Evolutionary conservation across 2,329 filamentous ascomycete genomes (phyloP).

Genomic region (Talaromyces amestolkiae): DNA sequence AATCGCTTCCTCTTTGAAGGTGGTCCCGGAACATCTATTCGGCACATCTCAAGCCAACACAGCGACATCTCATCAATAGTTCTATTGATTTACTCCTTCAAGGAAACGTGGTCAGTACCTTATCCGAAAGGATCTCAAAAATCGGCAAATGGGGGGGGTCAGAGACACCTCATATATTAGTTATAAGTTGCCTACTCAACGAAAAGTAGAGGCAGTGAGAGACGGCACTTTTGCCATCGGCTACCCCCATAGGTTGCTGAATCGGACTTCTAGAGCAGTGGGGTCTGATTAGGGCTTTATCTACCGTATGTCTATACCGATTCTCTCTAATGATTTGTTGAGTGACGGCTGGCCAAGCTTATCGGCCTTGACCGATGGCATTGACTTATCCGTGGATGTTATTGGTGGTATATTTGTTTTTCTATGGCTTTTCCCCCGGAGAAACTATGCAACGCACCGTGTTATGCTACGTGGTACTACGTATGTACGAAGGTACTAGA

Average conservation of each 20-base stretch:
- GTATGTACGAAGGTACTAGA: not conserved
- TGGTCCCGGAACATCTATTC: not conserved
- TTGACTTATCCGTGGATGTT: not conserved
- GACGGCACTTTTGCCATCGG: not conserved
- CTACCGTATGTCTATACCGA: not conserved
- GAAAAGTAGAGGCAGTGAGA: not conserved
- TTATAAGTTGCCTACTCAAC: not conserved
- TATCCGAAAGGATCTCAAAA: not conserved
- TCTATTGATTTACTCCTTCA: not conserved
- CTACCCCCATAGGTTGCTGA: not conserved
- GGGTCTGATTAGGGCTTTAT: not conserved
- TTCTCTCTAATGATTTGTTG: not conserved
- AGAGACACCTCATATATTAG: not conserved
- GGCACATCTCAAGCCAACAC: not conserved
- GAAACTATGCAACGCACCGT: not conserved
- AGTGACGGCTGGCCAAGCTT: not conserved
- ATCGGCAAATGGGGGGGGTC: not conserved
- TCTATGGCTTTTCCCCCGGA: not conserved
- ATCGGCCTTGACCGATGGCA: not conserved
- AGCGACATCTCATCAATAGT: not conserved
- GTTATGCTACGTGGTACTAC: not conserved
- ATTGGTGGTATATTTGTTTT: slow-evolving; percentile 2
- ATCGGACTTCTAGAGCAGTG: not conserved
- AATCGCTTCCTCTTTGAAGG: not conserved
- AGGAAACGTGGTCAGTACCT: not conserved